Evolutionary conservation across 1,139 yeast genomes (phyloP), one percentile per base, ranked within the genome.

Genomic region (Lodderomyces orthopsilosis): DNA sequence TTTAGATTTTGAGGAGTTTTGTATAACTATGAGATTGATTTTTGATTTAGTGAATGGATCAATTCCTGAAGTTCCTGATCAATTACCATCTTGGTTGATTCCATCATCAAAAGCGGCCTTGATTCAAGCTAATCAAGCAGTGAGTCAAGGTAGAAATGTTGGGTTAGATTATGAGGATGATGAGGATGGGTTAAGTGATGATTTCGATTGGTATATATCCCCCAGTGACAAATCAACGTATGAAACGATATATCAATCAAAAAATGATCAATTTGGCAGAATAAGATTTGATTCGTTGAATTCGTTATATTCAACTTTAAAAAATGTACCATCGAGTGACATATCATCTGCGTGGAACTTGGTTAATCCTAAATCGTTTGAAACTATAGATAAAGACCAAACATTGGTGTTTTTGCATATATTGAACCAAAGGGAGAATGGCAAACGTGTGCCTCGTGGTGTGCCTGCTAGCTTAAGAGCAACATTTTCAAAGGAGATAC

Each of bases 171-270:
- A 68, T 48, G 70, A 70, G 51, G 77, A 74, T 47, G 77, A 74
- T 46, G 81, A 78, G 46, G 79, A 79, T 51, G 83, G 78, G 35
- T 70, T 85, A 43, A 72, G 83, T 30, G 77, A 81, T 40, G 87
- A 86, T 56, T 87, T 93, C 59, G 96, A 91, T 59, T 93, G 98
- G 98, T 93, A 93, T 66, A 90, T 93, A 51, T 83, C 96, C 4
- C 98, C 97, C 15, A 75, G 83, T 6, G 97, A 93, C 57, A 81
- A 83, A 56, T 58, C 80, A 2, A 78, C 85, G 9, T 94, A 93
- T 63, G 94, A 88, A 56, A 73, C 86, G 23, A 81, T 93, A 38
- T 87, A 90, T 60, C 74, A 82, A 41, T 75, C 87, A 32, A 83
- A 88, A 45, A 69, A 87, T 41, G 98, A 93, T 65, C 70, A 74